Evolutionary conservation across 1,139 yeast species (phyloP).

Genomic region (Suhomyces yuchorum): DNA sequence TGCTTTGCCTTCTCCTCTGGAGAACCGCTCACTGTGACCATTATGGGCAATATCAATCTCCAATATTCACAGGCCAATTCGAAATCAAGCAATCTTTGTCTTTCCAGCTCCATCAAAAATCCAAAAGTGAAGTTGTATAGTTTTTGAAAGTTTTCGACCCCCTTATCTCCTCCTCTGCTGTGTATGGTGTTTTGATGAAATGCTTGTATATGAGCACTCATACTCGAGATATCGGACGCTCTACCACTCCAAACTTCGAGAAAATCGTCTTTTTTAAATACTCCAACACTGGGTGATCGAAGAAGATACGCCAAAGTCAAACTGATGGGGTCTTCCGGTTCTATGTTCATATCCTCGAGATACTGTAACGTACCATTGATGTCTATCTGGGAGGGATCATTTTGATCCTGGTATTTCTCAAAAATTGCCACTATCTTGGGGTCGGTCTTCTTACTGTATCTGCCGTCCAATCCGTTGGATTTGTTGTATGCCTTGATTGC

Average conservation of each 20-base stretch:
- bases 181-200: constrained; percentile 35
- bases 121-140: constrained; percentile 74
- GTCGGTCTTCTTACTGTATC: constrained; percentile 13
- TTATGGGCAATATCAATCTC: constrained; percentile 58
- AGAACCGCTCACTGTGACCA: constrained; percentile 9
- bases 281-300: constrained; percentile 67
- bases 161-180: constrained; percentile 6
- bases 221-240: constrained; percentile 44
- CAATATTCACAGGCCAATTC: constrained; percentile 79
- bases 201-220: constrained; percentile 48
- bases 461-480: constrained; percentile 8
- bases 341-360: constrained; percentile 64
- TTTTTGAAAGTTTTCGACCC: constrained; percentile 44
- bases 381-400: constrained; percentile 43
- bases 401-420: constrained; percentile 34
- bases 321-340: constrained; percentile 72
- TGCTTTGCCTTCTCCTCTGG: not conserved
- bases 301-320: constrained; percentile 71
- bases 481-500: constrained; percentile 35
- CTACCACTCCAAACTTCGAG: constrained; percentile 56
- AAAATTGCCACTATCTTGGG: constrained; percentile 26
- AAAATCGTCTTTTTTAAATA: constrained; percentile 52
- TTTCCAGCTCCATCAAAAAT: constrained; percentile 61
- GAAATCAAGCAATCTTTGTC: constrained; percentile 55
- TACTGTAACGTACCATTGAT: constrained; percentile 77